Evolutionary conservation across 495 filamentous ascomycete genomes (phyloP), one percentile per base, ranked within the genome.

Genomic region (Daldinia vernicosa): DNA sequence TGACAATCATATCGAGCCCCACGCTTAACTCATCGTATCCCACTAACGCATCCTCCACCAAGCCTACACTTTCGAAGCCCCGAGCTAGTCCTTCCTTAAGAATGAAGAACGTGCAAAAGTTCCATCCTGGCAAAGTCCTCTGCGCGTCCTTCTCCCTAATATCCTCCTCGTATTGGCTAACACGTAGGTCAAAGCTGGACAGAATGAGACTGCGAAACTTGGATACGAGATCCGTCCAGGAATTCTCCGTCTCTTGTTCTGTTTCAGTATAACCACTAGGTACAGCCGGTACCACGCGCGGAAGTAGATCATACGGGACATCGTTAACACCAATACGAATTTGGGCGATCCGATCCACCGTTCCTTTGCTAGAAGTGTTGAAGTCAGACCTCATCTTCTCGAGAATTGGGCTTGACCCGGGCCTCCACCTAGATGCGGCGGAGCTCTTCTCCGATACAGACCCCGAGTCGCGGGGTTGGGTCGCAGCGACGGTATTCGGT

Each of bases 71-170:
- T 78, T 99, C 95, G 76, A 99, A 97, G 0, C 94, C 96, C 63
- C 91, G 86, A 4, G 94, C 94, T 45, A 99, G 84, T 4, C 95
- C 95, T 76, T 99, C 95, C 74, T 99, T 99, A 15, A 98, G 84
- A 22, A 99, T 92, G 75, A 99, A 99, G 76, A 98, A 99, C 0
- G 96, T 98, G 78, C 95, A 98, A 76, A 98, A 99, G 75, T 99
- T 99, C 95, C 96, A 99, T 0, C 95, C 95, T 3, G 96, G 95
- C 24, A 99, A 80, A 45, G 84, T 87, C 45, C 95, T 89, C 81
- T 98, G 94, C 4, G 91, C 87, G 72, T 98, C 95, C 74, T 92
- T 93, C 76, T 97, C 96, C 71, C 90, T 90, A 73, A 99, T 96
- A 78, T 99, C 96, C 74, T 98, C 95, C 75, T 99, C 95, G 78